Base-by-base conservation (phyloP, 202 grass and related monocot genomes). In the Thinopyrum obtusiflorum region DNA sequence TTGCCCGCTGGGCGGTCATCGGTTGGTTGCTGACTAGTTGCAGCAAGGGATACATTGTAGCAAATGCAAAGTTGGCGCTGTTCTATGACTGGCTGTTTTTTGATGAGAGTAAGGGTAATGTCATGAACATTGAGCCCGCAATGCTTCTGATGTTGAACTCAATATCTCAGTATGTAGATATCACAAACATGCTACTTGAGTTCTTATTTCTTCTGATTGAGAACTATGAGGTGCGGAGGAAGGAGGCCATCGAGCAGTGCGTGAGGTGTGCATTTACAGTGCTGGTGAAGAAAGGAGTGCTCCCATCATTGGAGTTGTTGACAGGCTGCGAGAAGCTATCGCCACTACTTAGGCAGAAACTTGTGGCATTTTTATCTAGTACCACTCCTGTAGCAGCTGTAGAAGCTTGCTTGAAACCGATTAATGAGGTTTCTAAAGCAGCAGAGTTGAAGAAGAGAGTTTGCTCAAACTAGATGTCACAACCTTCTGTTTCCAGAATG, bases 131-230 rank as follows among this genome's bases (percentile, higher is more conserved):
- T n/a, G 97, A 99, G 40, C 97, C 97, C 32, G 93, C 93, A 15
- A 99, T 99, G 90, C 90, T 99, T 67, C 80, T 97, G 69, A 99
- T 99, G 83, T 83, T 93, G 76, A 94, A 95, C 84, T 99, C 97
- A 8, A 51, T 91, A 61, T 88, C 93, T 36, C 90, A 97, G 70
- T 97, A 99, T 85, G 67, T 83, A 9, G 93, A 99, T 20, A 94
- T 99, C 62, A 91, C 92, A 20, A 89, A 89, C 83, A 91, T 86
- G 83, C 89, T 97, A 42, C 73, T 99, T 59, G 97, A 99, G 77
- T 99, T 94, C 81, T 84, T 99, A 82, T 97, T 99, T 89, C 87
- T 99, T 57, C 77, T 99, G 29, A 81, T 99, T 53, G 97, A 94
- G 39, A 94, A 97, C 82, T 99, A 94, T 91, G 93, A 97, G 80